Evolutionary conservation across 2,329 filamentous ascomycete species (phyloP).

Genomic region (Fusarium transvaalense): DNA sequence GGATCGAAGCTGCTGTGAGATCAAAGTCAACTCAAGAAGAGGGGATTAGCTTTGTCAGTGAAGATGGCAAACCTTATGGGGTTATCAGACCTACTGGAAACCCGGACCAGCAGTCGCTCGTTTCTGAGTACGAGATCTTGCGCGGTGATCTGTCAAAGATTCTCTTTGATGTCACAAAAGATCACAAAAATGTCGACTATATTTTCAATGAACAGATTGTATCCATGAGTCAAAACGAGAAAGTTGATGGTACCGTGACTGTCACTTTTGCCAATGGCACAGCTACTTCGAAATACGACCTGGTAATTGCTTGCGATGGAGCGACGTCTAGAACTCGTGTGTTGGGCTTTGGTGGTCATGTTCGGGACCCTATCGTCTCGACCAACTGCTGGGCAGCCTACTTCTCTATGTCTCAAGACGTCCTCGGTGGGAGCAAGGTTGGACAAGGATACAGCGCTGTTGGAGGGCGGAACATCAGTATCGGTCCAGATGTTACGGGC

Average conservation of each 20-base stretch:
- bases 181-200: constrained; percentile 19
- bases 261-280: constrained; percentile 18
- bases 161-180: constrained; percentile 12
- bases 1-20: constrained; percentile 44
- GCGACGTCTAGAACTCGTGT: constrained; percentile 18
- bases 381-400: constrained; percentile 57
- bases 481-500: constrained; percentile 52
- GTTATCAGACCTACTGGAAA: constrained; percentile 19
- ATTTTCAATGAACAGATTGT: constrained; percentile 22
- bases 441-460: constrained; percentile 54
- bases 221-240: constrained; percentile 16
- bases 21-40: constrained; percentile 19
- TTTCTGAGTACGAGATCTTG: constrained; percentile 25
- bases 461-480: constrained; percentile 55
- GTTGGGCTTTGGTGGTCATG: constrained; percentile 11
- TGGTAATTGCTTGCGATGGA: constrained; percentile 23
- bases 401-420: constrained; percentile 56
- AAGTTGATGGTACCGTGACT: background rate
- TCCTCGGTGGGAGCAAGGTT: constrained; percentile 54
- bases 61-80: constrained; percentile 7
- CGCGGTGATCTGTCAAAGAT: constrained; percentile 21
- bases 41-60: constrained; percentile 19
- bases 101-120: constrained; percentile 22
- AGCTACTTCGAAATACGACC: constrained; percentile 14
- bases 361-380: constrained; percentile 5